A percentile compares a stretch with the other conserved stretches of the same genome.
phyloP scores from a whole-genome alignment of 192 early-diverging fungal species.

The Gryganskiella cystojenkinii region DNA sequence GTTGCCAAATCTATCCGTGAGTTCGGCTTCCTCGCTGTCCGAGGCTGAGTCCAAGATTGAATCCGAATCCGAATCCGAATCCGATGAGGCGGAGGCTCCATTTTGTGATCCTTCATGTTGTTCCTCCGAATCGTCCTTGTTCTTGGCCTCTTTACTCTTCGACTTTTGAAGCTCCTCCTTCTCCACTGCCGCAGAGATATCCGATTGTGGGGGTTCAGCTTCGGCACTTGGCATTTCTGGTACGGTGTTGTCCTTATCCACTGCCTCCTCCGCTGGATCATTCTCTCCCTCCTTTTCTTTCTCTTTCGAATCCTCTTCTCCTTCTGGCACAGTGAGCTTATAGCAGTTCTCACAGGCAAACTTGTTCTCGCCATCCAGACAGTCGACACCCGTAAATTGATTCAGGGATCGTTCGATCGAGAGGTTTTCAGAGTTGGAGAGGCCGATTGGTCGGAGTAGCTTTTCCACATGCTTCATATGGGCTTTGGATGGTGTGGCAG shows the following conservation, averaged over 20 bases:
- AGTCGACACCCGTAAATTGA: conserved; percentile 71
- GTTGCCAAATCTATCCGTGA: conserved; percentile 31
- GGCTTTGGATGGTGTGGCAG: conserved; percentile 17
- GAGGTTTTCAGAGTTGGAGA: conserved; percentile 23
- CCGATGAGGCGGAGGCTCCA: no score
- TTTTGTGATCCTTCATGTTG: neutral
- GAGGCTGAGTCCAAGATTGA: neutral
- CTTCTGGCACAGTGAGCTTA: conserved; percentile 37
- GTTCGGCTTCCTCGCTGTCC: conserved; percentile 5
- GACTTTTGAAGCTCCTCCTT: no score
- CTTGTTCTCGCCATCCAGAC: conserved; percentile 69
- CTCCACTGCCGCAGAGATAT: no score
- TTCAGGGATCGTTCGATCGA: conserved; percentile 57
- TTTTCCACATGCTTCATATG: conserved; percentile 37
- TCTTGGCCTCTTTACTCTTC: neutral
- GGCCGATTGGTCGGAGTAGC: conserved; percentile 22
- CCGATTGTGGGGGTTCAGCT: no score
- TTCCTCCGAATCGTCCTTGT: neutral
- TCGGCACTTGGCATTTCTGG: no score
- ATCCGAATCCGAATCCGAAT: conserved; percentile 7
- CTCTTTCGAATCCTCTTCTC: conserved; percentile 3
- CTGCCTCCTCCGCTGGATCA: neutral
- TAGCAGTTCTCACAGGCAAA: conserved; percentile 76
- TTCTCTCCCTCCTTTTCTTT: neutral
- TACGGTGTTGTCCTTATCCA: neutral